These are phyloP conservation scores for Thamnidium elegans DNA, from an alignment of 192 early-diverging fungal genomes.

Conservation along the genomic window DNA sequence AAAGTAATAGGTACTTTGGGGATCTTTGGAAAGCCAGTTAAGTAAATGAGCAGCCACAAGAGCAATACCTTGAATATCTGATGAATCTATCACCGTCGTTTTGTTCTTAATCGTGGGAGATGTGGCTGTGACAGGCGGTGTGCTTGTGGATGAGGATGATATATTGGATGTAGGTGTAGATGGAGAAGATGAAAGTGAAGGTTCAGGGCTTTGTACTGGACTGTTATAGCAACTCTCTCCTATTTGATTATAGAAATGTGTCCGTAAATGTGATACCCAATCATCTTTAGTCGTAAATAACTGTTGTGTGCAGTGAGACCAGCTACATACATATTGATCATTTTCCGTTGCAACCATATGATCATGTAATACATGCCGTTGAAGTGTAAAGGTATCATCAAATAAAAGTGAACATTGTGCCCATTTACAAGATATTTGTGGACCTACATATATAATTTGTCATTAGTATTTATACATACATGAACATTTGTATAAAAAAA, in stretches of 20 bases:
- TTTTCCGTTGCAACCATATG: slow-evolving; percentile 25
- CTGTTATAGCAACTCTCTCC: too few relatives aligned
- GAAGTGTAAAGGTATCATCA: slow-evolving; percentile 36
- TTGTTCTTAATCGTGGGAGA: not conserved
- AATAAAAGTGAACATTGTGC: slow-evolving; percentile 43
- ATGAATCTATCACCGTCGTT: too few relatives aligned
- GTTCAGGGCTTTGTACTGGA: too few relatives aligned
- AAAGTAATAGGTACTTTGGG: slow-evolving; percentile 17
- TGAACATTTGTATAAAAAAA: not conserved
- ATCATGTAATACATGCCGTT: slow-evolving; percentile 46
- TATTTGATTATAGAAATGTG: too few relatives aligned
- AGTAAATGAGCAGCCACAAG: slow-evolving; percentile 23
- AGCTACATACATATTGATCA: not conserved
- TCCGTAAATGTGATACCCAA: too few relatives aligned
- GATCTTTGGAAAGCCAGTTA: slow-evolving; percentile 14
- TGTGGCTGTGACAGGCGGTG: not conserved
- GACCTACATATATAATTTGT: not conserved
- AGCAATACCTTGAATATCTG: slow-evolving; percentile 15
- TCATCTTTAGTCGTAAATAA: not conserved
- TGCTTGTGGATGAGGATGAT: too few relatives aligned
- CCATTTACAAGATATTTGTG: slow-evolving; percentile 42
- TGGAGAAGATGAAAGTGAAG: too few relatives aligned
- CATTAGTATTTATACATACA: not conserved
- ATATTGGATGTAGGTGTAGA: too few relatives aligned
- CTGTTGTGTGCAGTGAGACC: not conserved